Percentiles rank a stretch among this genome's conserved stretches.
phyloP scores from a whole-genome alignment of 2,329 filamentous ascomycete species.

The Trichoderma koningii region DNA sequence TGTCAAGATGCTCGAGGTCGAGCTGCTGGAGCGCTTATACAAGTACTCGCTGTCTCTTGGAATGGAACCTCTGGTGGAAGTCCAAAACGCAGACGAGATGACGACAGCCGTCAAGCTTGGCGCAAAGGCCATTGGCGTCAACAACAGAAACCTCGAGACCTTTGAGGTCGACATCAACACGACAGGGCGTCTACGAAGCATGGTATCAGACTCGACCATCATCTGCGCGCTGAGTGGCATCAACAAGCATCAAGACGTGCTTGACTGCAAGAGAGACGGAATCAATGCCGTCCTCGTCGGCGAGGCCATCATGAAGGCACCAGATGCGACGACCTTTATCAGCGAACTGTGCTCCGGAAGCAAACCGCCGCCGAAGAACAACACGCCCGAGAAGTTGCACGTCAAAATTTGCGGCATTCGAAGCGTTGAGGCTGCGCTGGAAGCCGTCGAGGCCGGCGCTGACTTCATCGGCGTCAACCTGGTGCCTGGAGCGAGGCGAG shows the following conservation, averaged over 20 bases:
- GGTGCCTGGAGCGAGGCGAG: conserved; percentile 77
- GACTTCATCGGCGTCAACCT: conserved; percentile 93
- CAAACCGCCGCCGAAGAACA: conserved; percentile 39
- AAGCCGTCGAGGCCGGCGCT: conserved; percentile 82
- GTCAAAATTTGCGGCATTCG: conserved; percentile 97
- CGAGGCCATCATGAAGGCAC: conserved; percentile 91
- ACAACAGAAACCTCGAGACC: conserved; percentile 93
- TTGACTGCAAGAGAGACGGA: conserved; percentile 83
- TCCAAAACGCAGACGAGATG: conserved; percentile 95
- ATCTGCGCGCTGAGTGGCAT: conserved; percentile 96
- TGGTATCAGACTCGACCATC: conserved; percentile 82
- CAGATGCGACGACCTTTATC: conserved; percentile 81
- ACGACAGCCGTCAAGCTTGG: conserved; percentile 81
- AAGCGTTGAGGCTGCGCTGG: conserved; percentile 74
- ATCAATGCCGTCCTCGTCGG: conserved; percentile 93
- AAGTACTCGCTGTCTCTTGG: conserved; percentile 84
- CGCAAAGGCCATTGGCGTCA: conserved; percentile 90
- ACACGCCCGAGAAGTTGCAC: conserved; percentile 53
- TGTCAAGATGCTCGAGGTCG: conserved; percentile 91
- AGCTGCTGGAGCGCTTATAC: conserved; percentile 75
- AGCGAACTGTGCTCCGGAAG: conserved; percentile 72
- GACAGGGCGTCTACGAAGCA: conserved; percentile 81
- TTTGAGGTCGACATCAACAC: conserved; percentile 96
- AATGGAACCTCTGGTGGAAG: conserved; percentile 97
- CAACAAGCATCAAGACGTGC: conserved; percentile 82